Conservation (phyloP, 257 asterid genomes). For the Nicotiana benthamiana region DNA sequence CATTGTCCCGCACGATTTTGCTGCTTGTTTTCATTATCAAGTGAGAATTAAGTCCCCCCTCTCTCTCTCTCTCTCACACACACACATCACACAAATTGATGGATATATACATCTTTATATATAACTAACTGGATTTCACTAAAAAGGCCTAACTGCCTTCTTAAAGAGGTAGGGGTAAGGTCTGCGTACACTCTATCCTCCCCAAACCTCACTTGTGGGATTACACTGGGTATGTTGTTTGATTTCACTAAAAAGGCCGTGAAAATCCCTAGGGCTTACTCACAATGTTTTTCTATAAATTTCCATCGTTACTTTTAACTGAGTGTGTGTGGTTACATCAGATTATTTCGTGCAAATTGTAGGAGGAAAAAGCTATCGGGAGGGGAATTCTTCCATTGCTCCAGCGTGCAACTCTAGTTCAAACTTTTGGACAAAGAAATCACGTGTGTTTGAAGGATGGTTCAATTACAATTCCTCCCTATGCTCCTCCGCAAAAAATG, state of each 20-base stretch:
- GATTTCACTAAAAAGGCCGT: not conserved
- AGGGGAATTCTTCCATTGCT: constrained; percentile 82
- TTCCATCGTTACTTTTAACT: not conserved
- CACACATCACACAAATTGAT: not conserved
- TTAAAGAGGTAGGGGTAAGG: too few species aligned
- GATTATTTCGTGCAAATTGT: not conserved
- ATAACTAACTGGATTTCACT: not conserved
- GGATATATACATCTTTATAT: not conserved
- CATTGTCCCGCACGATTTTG: constrained; percentile 85
- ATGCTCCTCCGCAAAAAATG: constrained; percentile 95
- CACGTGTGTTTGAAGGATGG: constrained; percentile 85
- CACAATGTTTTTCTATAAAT: not conserved
- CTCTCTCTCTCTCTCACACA: not conserved
- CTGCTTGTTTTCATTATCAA: constrained; percentile 85
- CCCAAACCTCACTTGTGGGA: too few species aligned
- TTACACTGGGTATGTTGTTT: too few species aligned
- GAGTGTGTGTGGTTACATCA: not conserved
- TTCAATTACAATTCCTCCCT: constrained; percentile 80
- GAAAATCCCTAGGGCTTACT: not conserved
- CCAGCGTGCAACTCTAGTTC: constrained; percentile 79
- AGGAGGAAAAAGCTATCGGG: constrained; percentile 82
- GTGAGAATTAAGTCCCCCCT: constrained; percentile 6
- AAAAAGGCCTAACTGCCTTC: not conserved
- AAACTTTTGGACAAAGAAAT: constrained; percentile 84
- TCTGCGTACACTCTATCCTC: too few species aligned